Evolutionary conservation across 805 yeast species (phyloP), one percentile per base, ranked within the genome.

Genomic region (Zygosaccharomyces pseudorouxii): DNA sequence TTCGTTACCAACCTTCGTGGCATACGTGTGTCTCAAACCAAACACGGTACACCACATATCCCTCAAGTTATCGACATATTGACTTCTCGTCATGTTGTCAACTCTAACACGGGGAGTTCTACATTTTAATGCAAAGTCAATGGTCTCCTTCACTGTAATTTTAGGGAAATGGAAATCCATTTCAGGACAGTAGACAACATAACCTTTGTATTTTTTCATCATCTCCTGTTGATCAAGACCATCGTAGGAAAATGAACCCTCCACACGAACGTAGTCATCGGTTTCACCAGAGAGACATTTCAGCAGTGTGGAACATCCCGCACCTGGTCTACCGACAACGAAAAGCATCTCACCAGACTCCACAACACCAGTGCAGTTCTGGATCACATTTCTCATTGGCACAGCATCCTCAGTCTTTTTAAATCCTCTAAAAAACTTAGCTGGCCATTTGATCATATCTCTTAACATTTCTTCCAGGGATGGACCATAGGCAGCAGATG

Each of bases 1-100:
- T 62, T 82, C 86, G 58, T 80, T 78, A 62, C 87, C 87, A 45
- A 82, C 86, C 43, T 79, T 72, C 18, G 88, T 82, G 53, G 79
- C 71, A 52, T 76, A 73, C 10, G 84, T 80, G 62, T 82, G 85
- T 40, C 75, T 71, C 55, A 80, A 68, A 50, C 84, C 85, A 58
- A 74, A 78, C 16, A 78, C 71, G 3, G 72, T 69, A 53, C 72
- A 69, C 64, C 70, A 64, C 53, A 70, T 50, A 51, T 70, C 73
- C 56, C 73, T 68, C 54, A 68, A 57, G 43, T 61, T 65, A 27
- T 65, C 60, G 19, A 70, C 69, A 54, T 75, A 76, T 48, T 71
- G 66, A 2, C 53, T 38, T 59, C 74, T 68, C 1, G 75, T 53
- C 51, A 71, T 61, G 42, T 71, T 65, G 54, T 75, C 77, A 51